Base-by-base conservation (phyloP, 495 filamentous ascomycete genomes). In the Talaromyces liani region DNA sequence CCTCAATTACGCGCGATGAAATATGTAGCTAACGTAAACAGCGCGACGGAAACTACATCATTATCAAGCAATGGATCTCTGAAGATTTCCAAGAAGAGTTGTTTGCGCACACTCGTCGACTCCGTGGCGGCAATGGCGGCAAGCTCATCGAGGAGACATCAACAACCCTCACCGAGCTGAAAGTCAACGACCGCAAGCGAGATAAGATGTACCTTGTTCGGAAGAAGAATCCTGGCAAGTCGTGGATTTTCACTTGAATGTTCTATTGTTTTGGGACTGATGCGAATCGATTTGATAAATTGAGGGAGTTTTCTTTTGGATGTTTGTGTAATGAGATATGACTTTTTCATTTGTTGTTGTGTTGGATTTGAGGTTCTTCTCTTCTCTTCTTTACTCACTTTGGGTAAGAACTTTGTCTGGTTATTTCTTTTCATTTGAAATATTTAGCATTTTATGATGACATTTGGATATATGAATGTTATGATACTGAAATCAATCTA, bases 61-160 rank as follows among this genome's bases (percentile, higher is more conserved):
- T 93, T 62, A 91, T 93, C 79, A 90, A 90, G 72, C 79, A 84
- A 61, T 91, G 85, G 85, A 85, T 93, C 65, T 79, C 81, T 47
- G 86, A 91, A 71, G 81, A 85, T 65, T 83, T 91, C 68, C 90
- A 91, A 67, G 82, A 88, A 54, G 73, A 86, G 57, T 84, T 93
- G 57, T 93, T 90, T 77, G 76, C 82, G 12, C 88, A 93, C 77
- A 90, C 89, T 9, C 77, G 80, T 62, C 77, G 83, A 58, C 65
- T 90, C 64, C 84, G 88, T 34, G 80, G 87, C 65, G 70, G 72
- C 68, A 79, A 88, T 41, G 80, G 88, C 65, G 70, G 72, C 68
- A 80, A 80, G 63, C 65, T 75, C 55, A 67, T 80, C 61, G 70
- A 76, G 36, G 71, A 77, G 66, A 76, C 72, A 25, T 78, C 80